Evolutionary conservation across 1,139 yeast genomes (phyloP).

Genomic region (Blastobotrys indianensis): DNA sequence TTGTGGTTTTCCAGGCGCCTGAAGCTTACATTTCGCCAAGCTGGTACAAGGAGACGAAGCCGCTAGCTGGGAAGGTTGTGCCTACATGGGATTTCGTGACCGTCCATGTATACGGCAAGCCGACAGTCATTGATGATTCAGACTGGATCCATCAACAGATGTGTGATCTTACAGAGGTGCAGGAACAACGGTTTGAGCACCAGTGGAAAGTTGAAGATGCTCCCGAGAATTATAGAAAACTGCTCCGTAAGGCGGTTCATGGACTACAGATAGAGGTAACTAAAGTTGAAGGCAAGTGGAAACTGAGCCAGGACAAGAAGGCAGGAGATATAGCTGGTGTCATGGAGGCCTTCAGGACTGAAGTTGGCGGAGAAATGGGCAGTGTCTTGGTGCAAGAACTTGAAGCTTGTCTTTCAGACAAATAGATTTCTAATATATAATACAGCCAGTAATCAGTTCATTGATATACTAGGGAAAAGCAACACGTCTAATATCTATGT

Average conservation of each 20-base stretch:
- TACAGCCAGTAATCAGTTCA: no score
- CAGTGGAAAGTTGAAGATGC: constrained; percentile 59
- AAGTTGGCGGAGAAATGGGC: no score
- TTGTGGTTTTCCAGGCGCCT: constrained; percentile 51
- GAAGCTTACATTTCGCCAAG: constrained; percentile 56
- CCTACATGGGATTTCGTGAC: constrained; percentile 71
- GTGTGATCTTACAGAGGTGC: constrained; percentile 42
- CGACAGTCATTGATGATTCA: constrained; percentile 38
- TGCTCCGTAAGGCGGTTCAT: constrained; percentile 49
- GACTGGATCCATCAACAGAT: constrained; percentile 47
- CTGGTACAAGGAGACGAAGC: constrained; percentile 52
- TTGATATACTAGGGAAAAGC: no score
- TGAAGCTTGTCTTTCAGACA: no score
- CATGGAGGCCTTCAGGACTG: constrained; percentile 37
- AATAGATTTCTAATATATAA: no score
- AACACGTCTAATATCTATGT: no score
- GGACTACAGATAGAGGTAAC: constrained; percentile 54
- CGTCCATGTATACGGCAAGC: constrained; percentile 54
- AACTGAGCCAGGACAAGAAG: constrained; percentile 52
- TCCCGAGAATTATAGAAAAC: constrained; percentile 44
- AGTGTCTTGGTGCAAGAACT: no score
- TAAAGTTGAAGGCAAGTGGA: constrained; percentile 51
- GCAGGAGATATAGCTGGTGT: constrained; percentile 49
- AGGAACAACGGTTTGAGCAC: constrained; percentile 39
- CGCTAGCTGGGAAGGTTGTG: constrained; percentile 53